Evolutionary conservation across 208 protist genomes (phyloP).

Genomic region (Wallacemonas sp.): DNA sequence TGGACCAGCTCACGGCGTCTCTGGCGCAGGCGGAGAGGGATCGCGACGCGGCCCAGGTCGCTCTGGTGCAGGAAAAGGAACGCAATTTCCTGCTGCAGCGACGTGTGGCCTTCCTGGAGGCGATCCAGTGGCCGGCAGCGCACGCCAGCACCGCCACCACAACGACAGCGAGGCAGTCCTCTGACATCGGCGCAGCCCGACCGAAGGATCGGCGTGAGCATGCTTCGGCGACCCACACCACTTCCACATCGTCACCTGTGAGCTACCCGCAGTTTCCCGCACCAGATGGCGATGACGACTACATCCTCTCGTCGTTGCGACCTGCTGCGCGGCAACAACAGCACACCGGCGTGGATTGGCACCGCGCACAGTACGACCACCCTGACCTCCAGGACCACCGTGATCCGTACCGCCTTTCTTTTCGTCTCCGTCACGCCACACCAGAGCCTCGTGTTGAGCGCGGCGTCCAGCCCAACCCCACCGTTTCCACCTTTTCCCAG

Average conservation of each 20-base stretch:
- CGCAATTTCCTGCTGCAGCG: slow-evolving; percentile 22
- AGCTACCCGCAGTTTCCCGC: too few relatives aligned
- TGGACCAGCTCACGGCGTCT: background rate
- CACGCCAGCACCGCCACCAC: background rate
- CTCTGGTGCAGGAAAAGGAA: slow-evolving; percentile 34
- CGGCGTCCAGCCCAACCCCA: background rate
- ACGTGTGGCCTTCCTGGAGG: slow-evolving; percentile 1
- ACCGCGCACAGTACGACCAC: background rate
- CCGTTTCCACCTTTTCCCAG: background rate
- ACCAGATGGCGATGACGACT: background rate
- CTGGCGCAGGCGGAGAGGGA: slow-evolving; percentile 8
- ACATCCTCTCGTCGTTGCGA: background rate
- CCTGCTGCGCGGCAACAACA: background rate
- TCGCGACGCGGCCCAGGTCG: slow-evolving; percentile 29
- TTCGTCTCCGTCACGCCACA: background rate
- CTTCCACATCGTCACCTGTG: too few relatives aligned
- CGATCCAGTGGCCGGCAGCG: background rate
- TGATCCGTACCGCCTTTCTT: slow-evolving; percentile 1
- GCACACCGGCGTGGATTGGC: background rate
- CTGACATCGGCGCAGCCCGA: too few relatives aligned
- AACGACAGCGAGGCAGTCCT: too few relatives aligned
- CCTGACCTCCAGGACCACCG: too few relatives aligned
- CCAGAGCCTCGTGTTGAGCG: background rate
- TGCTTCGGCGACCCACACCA: too few relatives aligned
- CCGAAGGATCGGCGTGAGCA: too few relatives aligned